Base-by-base conservation (phyloP, 768 basidiomycete species). In the Amanita muscaria region DNA sequence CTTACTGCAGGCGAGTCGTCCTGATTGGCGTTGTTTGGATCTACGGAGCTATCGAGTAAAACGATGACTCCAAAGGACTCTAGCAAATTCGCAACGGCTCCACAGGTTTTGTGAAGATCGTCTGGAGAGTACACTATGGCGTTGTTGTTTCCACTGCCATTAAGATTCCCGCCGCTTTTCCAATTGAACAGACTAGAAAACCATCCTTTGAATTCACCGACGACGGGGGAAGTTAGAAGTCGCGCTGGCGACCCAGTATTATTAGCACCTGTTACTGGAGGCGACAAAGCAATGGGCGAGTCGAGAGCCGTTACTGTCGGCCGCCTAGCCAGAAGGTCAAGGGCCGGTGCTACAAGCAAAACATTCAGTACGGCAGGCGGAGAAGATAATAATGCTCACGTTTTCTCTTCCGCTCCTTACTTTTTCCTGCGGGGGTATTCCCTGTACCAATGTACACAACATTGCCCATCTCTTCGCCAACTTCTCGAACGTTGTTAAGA, bases 151-250 rank as follows among this genome's bases (percentile, higher is more conserved):
- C 59, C 61, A 11, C 53, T 48, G 64, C 59, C 56, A 15, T 19
- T 32, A 18, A 70, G 63, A 43, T 78, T 76, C 4, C 37, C 37
- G 8, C 37, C 37, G 24, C 73, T 69, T 57, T 87, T 91, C 87
- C 90, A 96, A 61, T 81, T 87, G 70, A 98, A 97, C 23, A 98
- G 68, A 53, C 87, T 94, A 16, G 89, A 88, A 64, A 98, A 93
- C 93, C 93, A 96, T 25, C 84, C 86, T 58, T 84, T 86, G 63
- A 88, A 80, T 60, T 88, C 87, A 46, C 82, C 82, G 11, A 85
- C 82, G 8, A 78, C 80, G n/a, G 84, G 84, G 12, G 84, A 79
- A 5, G 76, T 66, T 33, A 78, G 59, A 38, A 69, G 58, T 34
- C 64, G 63, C 43, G 57, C 61, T 33, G 56, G 54, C 19, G 46